Conservation (phyloP, 495 filamentous ascomycete species). For the Xylaria bambusicola region DNA sequence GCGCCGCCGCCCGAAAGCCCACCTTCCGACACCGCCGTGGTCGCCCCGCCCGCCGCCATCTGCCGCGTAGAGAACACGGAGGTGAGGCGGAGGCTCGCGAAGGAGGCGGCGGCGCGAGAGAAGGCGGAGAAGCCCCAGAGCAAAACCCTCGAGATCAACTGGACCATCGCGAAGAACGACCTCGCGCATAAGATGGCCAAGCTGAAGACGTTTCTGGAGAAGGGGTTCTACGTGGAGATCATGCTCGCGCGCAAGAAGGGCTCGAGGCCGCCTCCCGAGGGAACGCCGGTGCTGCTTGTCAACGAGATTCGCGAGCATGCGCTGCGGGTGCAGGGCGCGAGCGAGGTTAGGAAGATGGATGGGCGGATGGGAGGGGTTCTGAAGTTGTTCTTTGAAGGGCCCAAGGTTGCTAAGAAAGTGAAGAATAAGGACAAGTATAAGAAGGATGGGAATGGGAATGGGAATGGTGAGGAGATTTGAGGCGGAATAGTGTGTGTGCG, state of each 20-base stretch:
- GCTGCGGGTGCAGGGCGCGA: conserved; percentile 34
- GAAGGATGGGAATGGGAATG: background rate
- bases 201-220: conserved; percentile 61
- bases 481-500: background rate
- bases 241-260: conserved; percentile 50
- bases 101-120: conserved; percentile 28
- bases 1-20: conserved; percentile 42
- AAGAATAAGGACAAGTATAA: conserved; percentile 5
- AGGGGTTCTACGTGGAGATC: conserved; percentile 66
- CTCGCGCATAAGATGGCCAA: conserved; percentile 60
- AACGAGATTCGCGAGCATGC: conserved; percentile 32
- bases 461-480: background rate
- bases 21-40: conserved; percentile 11
- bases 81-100: conserved; percentile 23
- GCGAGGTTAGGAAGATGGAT: conserved; percentile 42
- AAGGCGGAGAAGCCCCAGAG: conserved; percentile 23
- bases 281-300: conserved; percentile 39
- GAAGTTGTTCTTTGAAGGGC: conserved; percentile 41
- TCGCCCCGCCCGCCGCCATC: conserved; percentile 44
- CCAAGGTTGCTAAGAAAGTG: conserved; percentile 19
- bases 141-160: conserved; percentile 83
- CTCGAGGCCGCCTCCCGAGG: conserved; percentile 35
- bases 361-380: conserved; percentile 36
- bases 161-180: conserved; percentile 74
- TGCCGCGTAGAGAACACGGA: conserved; percentile 65